Percentiles rank a stretch among this genome's conserved stretches.
phyloP scores from a whole-genome alignment of 306 rosid species.

The Lupinus albus region DNA sequence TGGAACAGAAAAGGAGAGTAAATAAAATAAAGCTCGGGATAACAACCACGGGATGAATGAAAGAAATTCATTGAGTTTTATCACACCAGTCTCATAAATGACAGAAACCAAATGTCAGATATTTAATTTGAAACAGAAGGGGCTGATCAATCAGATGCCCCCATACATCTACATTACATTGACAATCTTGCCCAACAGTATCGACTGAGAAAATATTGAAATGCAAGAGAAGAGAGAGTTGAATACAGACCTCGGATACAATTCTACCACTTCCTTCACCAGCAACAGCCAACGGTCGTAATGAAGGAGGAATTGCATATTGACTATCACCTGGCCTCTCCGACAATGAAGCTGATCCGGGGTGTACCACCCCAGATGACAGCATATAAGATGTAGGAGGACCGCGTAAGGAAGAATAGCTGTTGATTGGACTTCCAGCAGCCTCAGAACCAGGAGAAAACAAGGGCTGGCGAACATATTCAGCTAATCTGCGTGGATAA shows the following conservation, averaged over 20 bases:
- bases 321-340: slow-evolving; percentile 77
- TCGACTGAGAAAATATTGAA: slow-evolving; percentile 18
- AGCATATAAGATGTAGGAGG: slow-evolving; percentile 58
- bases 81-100: neutral
- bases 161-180: neutral
- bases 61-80: neutral
- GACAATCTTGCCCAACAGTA: neutral
- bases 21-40: neutral
- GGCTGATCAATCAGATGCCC: neutral
- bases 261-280: slow-evolving; percentile 83
- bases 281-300: slow-evolving; percentile 65
- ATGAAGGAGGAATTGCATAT: slow-evolving; percentile 72
- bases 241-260: slow-evolving; percentile 84
- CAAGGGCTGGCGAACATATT: slow-evolving; percentile 74
- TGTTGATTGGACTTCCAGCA: slow-evolving; percentile 60
- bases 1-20: neutral
- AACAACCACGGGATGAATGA: neutral
- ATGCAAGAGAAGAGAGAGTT: slow-evolving; percentile 36
- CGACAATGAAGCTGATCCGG: slow-evolving; percentile 65
- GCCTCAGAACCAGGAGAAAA: slow-evolving; percentile 70
- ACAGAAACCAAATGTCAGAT: slow-evolving; percentile 3
- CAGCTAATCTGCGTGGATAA: slow-evolving; percentile 77
- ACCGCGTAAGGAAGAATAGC: slow-evolving; percentile 58
- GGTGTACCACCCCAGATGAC: slow-evolving; percentile 59
- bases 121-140: neutral